Evolutionary conservation across 83 land plant species (phyloP).

Genomic region (Picea mariana): DNA sequence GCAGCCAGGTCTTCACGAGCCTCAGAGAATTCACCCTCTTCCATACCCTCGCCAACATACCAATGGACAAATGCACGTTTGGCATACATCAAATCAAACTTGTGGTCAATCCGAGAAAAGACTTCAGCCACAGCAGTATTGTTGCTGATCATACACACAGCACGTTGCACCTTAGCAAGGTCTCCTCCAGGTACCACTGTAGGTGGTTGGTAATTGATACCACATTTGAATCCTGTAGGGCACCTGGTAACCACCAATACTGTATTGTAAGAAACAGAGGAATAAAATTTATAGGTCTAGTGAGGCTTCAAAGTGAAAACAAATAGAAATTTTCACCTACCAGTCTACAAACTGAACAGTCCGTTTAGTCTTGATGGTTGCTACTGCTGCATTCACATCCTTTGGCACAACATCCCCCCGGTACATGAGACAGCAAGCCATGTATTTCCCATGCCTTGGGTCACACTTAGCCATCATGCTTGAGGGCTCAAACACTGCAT

Average conservation of each 20-base stretch:
- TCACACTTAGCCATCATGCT: conserved; percentile 70
- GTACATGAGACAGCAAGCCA: conserved; percentile 75
- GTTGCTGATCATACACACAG: conserved; percentile 71
- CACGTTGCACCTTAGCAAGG: conserved; percentile 66
- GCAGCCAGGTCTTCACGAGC: conserved; percentile 71
- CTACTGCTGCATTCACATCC: conserved; percentile 59
- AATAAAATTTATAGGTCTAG: no score
- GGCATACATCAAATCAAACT: conserved; percentile 61
- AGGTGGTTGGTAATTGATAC: conserved; percentile 70
- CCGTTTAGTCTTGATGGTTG: conserved; percentile 40
- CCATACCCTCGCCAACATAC: conserved; percentile 74
- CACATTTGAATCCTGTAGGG: conserved; percentile 72
- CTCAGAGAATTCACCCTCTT: conserved; percentile 65
- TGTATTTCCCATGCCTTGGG: conserved; percentile 62
- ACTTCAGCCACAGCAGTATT: conserved; percentile 62
- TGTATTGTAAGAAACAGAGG: no score
- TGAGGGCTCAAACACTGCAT: conserved; percentile 56
- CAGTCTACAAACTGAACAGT: conserved; percentile 20
- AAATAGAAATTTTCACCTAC: conserved; percentile 5
- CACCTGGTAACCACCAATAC: conserved; percentile 15
- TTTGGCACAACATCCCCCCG: conserved; percentile 71
- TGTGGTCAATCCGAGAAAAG: conserved; percentile 54
- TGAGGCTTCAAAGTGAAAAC: no score
- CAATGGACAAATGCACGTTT: conserved; percentile 68
- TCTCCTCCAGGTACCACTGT: conserved; percentile 72